These are phyloP conservation scores for Syncephalastrum monosporum DNA, from an alignment of 371 early-diverging fungal genomes.

Conservation along the genomic window DNA sequence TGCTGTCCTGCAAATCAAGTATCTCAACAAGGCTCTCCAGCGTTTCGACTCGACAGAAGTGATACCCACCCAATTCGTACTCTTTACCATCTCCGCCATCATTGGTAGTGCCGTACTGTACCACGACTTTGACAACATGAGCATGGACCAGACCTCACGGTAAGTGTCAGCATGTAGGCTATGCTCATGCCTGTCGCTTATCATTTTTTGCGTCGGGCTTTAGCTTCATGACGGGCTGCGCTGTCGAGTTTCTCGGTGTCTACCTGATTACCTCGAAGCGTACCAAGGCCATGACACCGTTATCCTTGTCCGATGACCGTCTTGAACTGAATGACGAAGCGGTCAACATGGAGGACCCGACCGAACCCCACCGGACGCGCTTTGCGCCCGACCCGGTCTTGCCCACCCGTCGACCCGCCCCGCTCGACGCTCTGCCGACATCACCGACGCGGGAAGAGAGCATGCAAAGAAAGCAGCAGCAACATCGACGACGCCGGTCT, in stretches of 20 bases:
- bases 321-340: slow-evolving; percentile 12
- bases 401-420: slow-evolving; percentile 6
- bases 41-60: slow-evolving; percentile 75
- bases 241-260: slow-evolving; percentile 73
- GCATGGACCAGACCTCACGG: slow-evolving; percentile 42
- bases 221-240: slow-evolving; percentile 61
- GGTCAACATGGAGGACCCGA: slow-evolving; percentile 6
- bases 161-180: slow-evolving; percentile 5
- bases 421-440: not conserved
- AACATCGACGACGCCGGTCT: slow-evolving; percentile 32
- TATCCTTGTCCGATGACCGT: slow-evolving; percentile 12
- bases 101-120: slow-evolving; percentile 72
- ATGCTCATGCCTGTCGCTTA: not conserved
- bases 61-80: slow-evolving; percentile 80
- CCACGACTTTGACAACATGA: slow-evolving; percentile 70
- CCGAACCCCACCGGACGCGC: not conserved
- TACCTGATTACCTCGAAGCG: slow-evolving; percentile 70
- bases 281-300: slow-evolving; percentile 16
- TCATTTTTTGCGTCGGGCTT: not conserved
- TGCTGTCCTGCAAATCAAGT: slow-evolving; percentile 72
- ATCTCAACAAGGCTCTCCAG: slow-evolving; percentile 70
- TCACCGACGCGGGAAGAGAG: not conserved
- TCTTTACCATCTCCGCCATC: slow-evolving; percentile 77
- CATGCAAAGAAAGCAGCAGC: slow-evolving; percentile 1
- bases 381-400: slow-evolving; percentile 6